These are phyloP conservation scores for Corylus americana DNA, from an alignment of 306 rosid genomes.

Conservation along the genomic window DNA sequence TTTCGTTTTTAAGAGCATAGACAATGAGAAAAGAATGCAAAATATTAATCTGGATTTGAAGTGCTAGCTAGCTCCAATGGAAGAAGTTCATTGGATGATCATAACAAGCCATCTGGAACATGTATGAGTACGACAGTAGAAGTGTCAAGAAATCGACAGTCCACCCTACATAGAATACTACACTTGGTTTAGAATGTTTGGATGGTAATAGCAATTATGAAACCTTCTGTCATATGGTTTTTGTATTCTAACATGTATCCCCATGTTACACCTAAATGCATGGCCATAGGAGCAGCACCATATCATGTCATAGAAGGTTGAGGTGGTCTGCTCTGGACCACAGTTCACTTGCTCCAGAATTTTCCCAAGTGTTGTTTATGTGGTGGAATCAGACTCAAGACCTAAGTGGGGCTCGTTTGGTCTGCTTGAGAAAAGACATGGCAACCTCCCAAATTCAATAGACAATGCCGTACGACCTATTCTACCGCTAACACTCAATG, in stretches of 20 bases:
- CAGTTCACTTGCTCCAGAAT: slow-evolving; percentile 25
- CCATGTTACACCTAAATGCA: too few species aligned
- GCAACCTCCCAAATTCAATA: slow-evolving; percentile 37
- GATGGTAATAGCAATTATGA: background rate
- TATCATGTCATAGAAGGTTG: background rate
- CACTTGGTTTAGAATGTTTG: slow-evolving; percentile 7
- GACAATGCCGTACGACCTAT: slow-evolving; percentile 49
- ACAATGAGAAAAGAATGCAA: too few species aligned
- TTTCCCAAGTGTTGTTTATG: slow-evolving; percentile 25
- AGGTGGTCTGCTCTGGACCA: slow-evolving; percentile 15
- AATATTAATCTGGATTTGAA: too few species aligned
- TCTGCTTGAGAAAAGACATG: slow-evolving; percentile 40
- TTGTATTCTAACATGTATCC: background rate
- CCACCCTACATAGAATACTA: slow-evolving; percentile 7
- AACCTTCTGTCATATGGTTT: background rate
- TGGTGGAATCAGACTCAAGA: slow-evolving; percentile 34
- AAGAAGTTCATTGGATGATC: background rate
- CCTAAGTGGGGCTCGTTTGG: slow-evolving; percentile 37
- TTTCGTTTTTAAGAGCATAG: background rate
- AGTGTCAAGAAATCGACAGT: slow-evolving; percentile 20
- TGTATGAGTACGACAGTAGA: slow-evolving; percentile 17
- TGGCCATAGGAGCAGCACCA: background rate
- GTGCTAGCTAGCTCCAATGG: too few species aligned
- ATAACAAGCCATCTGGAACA: background rate
- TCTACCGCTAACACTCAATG: slow-evolving; percentile 33